Percentiles rank a stretch among this genome's conserved stretches.
These are phyloP conservation scores for Aspergillus proliferans DNA, from an alignment of 2,329 filamentous ascomycete species.

Conservation along the genomic window DNA sequence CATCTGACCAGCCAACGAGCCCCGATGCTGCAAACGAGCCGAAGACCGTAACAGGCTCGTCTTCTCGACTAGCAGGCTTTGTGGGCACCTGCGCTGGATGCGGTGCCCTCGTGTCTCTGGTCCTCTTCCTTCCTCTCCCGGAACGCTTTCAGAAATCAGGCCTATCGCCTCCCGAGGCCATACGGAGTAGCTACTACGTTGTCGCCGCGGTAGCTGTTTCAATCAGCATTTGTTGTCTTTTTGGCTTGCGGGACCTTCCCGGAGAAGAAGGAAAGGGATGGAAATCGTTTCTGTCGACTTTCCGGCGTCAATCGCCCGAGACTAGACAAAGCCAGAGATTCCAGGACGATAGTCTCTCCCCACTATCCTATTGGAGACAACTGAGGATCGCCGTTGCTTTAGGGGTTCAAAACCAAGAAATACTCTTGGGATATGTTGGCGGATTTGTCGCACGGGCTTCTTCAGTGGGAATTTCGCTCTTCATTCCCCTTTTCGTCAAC, in stretches of 20 bases:
- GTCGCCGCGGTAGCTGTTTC: constrained; percentile 67
- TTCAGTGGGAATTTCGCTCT: constrained; percentile 89
- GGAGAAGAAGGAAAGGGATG: constrained; percentile 76
- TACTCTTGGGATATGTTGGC: constrained; percentile 82
- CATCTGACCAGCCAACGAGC: constrained; percentile 39
- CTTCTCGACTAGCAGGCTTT: constrained; percentile 69
- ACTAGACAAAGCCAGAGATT: neutral
- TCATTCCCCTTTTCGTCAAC: constrained; percentile 89
- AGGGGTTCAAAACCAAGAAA: constrained; percentile 68
- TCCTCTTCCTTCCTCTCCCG: constrained; percentile 79
- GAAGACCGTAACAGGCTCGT: constrained; percentile 25
- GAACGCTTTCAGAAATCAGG: constrained; percentile 68
- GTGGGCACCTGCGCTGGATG: constrained; percentile 91
- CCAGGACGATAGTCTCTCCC: constrained; percentile 3
- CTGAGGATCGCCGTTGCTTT: constrained; percentile 60
- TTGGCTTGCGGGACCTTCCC: constrained; percentile 62
- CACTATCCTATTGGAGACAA: constrained; percentile 44
- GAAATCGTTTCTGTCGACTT: constrained; percentile 42
- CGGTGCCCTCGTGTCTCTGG: constrained; percentile 78
- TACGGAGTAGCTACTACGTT: constrained; percentile 81
- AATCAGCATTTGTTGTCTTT: constrained; percentile 68
- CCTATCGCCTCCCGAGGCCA: constrained; percentile 65
- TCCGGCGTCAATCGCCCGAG: constrained; percentile 1
- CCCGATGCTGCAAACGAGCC: constrained; percentile 3
- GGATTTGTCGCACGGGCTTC: constrained; percentile 93